Percentiles rank a stretch among this genome's conserved stretches.
Conservation (phyloP, 148 eudicot species). For the Camellia granthamiana region DNA sequence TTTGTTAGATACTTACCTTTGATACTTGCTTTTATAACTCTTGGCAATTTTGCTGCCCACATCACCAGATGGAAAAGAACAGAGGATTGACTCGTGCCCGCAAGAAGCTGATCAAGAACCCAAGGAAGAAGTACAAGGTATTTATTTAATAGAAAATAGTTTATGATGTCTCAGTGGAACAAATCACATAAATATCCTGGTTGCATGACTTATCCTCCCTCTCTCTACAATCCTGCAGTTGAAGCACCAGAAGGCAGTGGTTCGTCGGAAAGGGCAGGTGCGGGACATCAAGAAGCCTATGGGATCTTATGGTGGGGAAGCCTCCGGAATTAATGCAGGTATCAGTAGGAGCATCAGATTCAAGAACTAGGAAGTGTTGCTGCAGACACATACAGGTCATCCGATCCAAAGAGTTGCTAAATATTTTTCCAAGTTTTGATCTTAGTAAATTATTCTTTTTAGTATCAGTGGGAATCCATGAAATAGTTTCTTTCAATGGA, state of each 20-base stretch:
- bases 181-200: background rate
- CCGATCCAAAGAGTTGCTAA: background rate
- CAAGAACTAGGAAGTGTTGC: constrained; percentile 17
- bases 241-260: constrained; percentile 41
- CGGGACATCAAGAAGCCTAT: constrained; percentile 40
- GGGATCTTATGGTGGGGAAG: constrained; percentile 65
- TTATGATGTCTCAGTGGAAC: background rate
- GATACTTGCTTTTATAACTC: background rate
- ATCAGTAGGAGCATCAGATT: constrained; percentile 57
- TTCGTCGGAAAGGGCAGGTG: constrained; percentile 62
- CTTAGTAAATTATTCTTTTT: background rate
- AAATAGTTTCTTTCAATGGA: background rate
- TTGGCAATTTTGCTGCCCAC: background rate
- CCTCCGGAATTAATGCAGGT: constrained; percentile 61
- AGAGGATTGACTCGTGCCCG: constrained; percentile 76
- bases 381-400: background rate
- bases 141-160: constrained; percentile 5
- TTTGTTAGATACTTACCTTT: background rate
- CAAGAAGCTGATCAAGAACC: constrained; percentile 61
- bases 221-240: constrained; percentile 32
- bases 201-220: background rate
- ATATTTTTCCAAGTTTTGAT: background rate
- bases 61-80: constrained; percentile 73
- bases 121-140: constrained; percentile 82
- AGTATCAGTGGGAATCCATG: background rate